Conservation (phyloP, 2,329 filamentous ascomycete species). For the Alternaria dauci region DNA sequence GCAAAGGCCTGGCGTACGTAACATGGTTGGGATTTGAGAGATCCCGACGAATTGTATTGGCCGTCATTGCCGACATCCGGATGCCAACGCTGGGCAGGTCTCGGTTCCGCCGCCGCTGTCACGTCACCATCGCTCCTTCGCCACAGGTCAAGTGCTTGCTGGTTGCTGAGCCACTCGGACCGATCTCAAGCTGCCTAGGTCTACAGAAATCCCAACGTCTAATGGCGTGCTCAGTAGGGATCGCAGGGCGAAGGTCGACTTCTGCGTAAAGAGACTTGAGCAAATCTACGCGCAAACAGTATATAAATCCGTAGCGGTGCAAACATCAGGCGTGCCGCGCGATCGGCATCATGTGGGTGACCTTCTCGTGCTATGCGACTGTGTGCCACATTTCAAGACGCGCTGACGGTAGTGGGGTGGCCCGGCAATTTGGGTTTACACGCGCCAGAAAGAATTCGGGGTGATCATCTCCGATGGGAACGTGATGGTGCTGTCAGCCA, state of each 20-base stretch:
- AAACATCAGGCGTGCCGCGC: background rate
- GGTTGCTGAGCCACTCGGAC: background rate
- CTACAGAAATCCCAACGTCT: background rate
- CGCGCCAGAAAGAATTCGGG: background rate
- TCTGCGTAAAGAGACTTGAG: background rate
- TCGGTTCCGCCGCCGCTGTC: slow-evolving; percentile 33
- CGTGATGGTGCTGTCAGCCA: background rate
- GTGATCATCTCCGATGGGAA: background rate
- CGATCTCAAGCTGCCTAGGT: background rate
- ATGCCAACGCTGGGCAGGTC: slow-evolving; percentile 35
- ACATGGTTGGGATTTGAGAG: slow-evolving; percentile 12
- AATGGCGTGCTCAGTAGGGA: slow-evolving; percentile 15
- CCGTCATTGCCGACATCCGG: slow-evolving; percentile 34
- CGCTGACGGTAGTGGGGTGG: background rate
- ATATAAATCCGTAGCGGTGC: background rate
- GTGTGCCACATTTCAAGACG: background rate
- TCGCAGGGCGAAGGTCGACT: slow-evolving; percentile 2
- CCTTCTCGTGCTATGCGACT: background rate
- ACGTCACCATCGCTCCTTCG: slow-evolving; percentile 8
- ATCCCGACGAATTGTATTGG: slow-evolving; percentile 29
- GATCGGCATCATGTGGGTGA: background rate
- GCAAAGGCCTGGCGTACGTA: slow-evolving; percentile 41
- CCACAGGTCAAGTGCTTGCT: slow-evolving; percentile 5
- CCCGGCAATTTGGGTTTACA: background rate
- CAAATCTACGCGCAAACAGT: background rate